These are phyloP conservation scores for Candida alai DNA, from an alignment of 805 yeast genomes.

Conservation along the genomic window DNA sequence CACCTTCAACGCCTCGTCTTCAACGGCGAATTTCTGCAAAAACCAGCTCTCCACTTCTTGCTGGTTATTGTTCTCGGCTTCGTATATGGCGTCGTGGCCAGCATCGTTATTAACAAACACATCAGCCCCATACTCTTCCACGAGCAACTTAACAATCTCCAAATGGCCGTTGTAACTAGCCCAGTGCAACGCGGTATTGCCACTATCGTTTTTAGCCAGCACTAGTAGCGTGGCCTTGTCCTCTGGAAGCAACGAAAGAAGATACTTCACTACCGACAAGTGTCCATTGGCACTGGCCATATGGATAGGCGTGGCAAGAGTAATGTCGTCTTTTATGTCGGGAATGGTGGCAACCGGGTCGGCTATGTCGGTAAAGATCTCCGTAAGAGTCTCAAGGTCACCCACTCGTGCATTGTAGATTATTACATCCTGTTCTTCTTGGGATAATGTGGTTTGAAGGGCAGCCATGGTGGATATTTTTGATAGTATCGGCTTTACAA, in stretches of 20 bases:
- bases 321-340: conserved; percentile 56
- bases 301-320: conserved; percentile 77
- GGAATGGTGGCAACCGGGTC: conserved; percentile 34
- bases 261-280: conserved; percentile 55
- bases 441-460: too few relatives aligned
- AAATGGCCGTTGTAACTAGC: conserved; percentile 87
- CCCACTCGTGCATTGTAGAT: conserved; percentile 85
- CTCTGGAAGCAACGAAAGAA: conserved; percentile 47
- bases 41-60: conserved; percentile 77
- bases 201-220: conserved; percentile 58
- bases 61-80: conserved; percentile 78
- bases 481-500: too few relatives aligned
- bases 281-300: conserved; percentile 98
- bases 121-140: conserved; percentile 75
- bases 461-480: conserved; percentile 12
- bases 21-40: conserved; percentile 67
- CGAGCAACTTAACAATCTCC: conserved; percentile 60
- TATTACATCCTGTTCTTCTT: conserved; percentile 80
- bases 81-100: conserved; percentile 81
- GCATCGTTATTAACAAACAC: conserved; percentile 72
- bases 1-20: conserved; percentile 46
- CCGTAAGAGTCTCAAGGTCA: conserved; percentile 71
- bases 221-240: conserved; percentile 39
- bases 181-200: conserved; percentile 97
- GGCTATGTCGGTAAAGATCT: conserved; percentile 58